Conservation (phyloP, 2,329 filamentous ascomycete species). For the Lecanoromycetidae sp. region DNA sequence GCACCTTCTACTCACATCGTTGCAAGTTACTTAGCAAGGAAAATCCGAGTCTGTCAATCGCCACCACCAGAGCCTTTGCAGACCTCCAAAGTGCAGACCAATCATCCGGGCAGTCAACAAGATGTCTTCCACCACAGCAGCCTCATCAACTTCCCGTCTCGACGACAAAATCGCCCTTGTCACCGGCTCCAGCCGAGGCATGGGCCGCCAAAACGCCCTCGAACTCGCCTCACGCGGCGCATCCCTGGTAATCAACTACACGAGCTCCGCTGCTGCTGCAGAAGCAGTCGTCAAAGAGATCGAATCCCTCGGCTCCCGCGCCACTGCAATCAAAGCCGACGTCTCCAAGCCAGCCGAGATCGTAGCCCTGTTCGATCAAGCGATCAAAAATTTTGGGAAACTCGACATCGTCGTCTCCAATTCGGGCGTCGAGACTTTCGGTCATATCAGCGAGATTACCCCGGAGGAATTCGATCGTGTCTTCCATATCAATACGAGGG, state of each 20-base stretch:
- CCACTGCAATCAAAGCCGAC: slow-evolving; percentile 14
- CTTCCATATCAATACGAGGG: slow-evolving; percentile 50
- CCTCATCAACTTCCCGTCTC: slow-evolving; percentile 9
- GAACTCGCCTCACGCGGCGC: slow-evolving; percentile 14
- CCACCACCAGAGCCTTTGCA: not conserved
- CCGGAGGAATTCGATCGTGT: slow-evolving; percentile 46
- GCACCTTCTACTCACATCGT: not conserved
- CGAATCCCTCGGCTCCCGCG: slow-evolving; percentile 2
- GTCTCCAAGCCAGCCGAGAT: slow-evolving; percentile 12
- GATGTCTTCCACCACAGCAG: slow-evolving; percentile 4
- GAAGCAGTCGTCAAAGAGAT: slow-evolving; percentile 14
- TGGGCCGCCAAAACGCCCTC: slow-evolving; percentile 11
- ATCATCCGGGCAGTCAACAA: not conserved
- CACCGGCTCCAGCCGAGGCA: slow-evolving; percentile 14
- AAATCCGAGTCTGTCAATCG: not conserved
- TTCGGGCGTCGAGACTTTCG: slow-evolving; percentile 12
- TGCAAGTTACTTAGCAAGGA: not conserved
- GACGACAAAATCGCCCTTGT: slow-evolving; percentile 17
- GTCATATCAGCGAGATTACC: slow-evolving; percentile 3
- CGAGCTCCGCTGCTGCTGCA: slow-evolving; percentile 13
- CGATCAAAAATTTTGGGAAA: slow-evolving; percentile 8
- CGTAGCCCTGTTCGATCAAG: slow-evolving; percentile 8
- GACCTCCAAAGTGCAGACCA: not conserved
- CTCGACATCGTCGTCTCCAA: slow-evolving; percentile 15
- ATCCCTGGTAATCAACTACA: slow-evolving; percentile 16